These are phyloP conservation scores for Voacanga thouarsii DNA, from an alignment of 257 asterid species.

Conservation along the genomic window DNA sequence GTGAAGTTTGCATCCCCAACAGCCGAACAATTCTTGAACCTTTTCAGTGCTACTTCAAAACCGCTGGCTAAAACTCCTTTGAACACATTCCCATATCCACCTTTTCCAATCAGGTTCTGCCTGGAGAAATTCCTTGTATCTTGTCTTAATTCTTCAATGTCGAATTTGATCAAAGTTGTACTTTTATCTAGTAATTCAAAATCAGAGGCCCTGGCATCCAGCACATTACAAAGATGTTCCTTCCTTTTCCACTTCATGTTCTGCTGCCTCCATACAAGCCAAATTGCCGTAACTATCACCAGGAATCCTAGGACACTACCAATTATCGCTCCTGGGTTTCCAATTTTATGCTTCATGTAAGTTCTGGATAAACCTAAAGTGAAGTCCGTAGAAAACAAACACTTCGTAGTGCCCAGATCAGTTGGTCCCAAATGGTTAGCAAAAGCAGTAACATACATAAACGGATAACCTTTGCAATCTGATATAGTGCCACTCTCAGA, in stretches of 20 bases:
- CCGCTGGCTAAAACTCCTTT: too few species aligned
- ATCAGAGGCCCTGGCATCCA: background rate
- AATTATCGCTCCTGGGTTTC: background rate
- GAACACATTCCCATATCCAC: too few species aligned
- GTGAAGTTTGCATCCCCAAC: too few species aligned
- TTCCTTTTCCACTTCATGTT: background rate
- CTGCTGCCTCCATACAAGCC: background rate
- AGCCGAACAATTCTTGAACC: too few species aligned
- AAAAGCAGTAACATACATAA: slow-evolving; percentile 15
- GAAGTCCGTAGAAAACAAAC: slow-evolving; percentile 12
- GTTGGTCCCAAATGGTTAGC: slow-evolving; percentile 21
- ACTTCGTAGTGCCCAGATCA: slow-evolving; percentile 10
- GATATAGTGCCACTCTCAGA: background rate
- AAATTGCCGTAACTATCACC: background rate
- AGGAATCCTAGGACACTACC: background rate
- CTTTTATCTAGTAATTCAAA: slow-evolving; percentile 8
- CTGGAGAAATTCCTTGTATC: slow-evolving; percentile 19
- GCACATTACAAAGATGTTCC: background rate
- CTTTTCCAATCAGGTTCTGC: slow-evolving; percentile 20
- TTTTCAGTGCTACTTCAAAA: too few species aligned
- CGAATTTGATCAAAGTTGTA: slow-evolving; percentile 9
- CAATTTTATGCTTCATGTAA: background rate
- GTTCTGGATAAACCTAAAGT: background rate
- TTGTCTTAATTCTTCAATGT: slow-evolving; percentile 14
- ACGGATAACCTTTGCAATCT: slow-evolving; percentile 9